Evolutionary conservation across 371 early-diverging fungal genomes (phyloP).

Genomic region (Rhizomucor pusillus): DNA sequence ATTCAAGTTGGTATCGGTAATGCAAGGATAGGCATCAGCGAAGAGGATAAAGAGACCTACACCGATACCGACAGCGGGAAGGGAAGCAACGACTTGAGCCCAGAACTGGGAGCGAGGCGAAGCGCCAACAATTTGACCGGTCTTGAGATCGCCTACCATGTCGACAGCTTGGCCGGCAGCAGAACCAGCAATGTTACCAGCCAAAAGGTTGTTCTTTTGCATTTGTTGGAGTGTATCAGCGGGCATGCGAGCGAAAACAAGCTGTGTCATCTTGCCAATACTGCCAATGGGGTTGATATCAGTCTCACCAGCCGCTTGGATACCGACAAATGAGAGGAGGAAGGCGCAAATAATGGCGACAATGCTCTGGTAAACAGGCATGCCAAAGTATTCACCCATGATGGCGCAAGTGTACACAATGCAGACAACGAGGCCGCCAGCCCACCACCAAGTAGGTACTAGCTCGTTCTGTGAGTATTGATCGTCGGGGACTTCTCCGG

Average conservation of each 20-base stretch:
- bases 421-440: constrained; percentile 51
- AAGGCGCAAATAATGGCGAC: constrained; percentile 65
- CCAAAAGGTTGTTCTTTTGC: constrained; percentile 57
- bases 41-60: constrained; percentile 62
- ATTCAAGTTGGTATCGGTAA: constrained; percentile 26
- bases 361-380: constrained; percentile 55
- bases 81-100: constrained; percentile 61
- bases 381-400: constrained; percentile 56
- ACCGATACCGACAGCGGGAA: constrained; percentile 56
- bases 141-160: constrained; percentile 68
- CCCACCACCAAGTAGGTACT: constrained; percentile 66
- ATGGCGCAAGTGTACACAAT: constrained; percentile 61
- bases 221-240: constrained; percentile 26
- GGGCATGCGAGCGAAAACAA: constrained; percentile 61
- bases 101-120: constrained; percentile 63
- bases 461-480: constrained; percentile 39
- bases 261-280: constrained; percentile 62
- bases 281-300: constrained; percentile 67
- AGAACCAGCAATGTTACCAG: constrained; percentile 61
- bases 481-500: constrained; percentile 22
- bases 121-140: constrained; percentile 58
- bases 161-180: constrained; percentile 63
- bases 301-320: constrained; percentile 67
- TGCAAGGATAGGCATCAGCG: constrained; percentile 62
- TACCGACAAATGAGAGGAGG: constrained; percentile 67